Evolutionary conservation across 306 rosid species (phyloP).

Genomic region (Inga oerstediana): DNA sequence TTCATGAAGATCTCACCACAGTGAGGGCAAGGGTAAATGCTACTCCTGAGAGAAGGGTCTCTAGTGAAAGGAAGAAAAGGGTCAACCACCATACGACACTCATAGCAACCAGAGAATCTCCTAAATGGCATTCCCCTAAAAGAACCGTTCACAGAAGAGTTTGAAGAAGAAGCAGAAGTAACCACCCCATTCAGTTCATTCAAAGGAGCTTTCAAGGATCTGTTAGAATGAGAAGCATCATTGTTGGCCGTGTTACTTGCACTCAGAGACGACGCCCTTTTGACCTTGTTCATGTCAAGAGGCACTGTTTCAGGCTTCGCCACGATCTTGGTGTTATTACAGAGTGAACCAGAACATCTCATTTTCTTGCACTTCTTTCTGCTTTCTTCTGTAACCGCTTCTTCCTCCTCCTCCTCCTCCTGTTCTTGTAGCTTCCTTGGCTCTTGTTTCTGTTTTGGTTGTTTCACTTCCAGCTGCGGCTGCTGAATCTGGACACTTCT

Average conservation of each 20-base stretch:
- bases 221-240: slow-evolving; percentile 53
- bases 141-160: slow-evolving; percentile 66
- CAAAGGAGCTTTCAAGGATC: slow-evolving; percentile 72
- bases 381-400: slow-evolving; percentile 52
- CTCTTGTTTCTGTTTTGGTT: slow-evolving; percentile 44
- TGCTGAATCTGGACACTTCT: slow-evolving; percentile 60
- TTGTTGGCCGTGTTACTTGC: slow-evolving; percentile 37
- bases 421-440: slow-evolving; percentile 42
- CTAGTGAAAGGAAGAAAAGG: slow-evolving; percentile 83
- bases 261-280: slow-evolving; percentile 49
- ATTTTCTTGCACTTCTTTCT: slow-evolving; percentile 82
- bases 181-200: slow-evolving; percentile 57
- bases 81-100: slow-evolving; percentile 93
- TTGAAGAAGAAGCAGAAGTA: slow-evolving; percentile 57
- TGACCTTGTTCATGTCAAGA: slow-evolving; percentile 65
- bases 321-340: slow-evolving; percentile 82
- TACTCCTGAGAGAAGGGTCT: slow-evolving; percentile 80
- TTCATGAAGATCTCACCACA: slow-evolving; percentile 89
- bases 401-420: slow-evolving; percentile 17
- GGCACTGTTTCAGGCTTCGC: slow-evolving; percentile 68
- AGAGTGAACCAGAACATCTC: slow-evolving; percentile 87
- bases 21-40: slow-evolving; percentile 83
- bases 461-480: slow-evolving; percentile 32
- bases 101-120: slow-evolving; percentile 92
- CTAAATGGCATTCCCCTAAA: slow-evolving; percentile 84